These are phyloP conservation scores for Mallotus japonicus DNA, from an alignment of 441 rosid species.

Conservation along the genomic window DNA sequence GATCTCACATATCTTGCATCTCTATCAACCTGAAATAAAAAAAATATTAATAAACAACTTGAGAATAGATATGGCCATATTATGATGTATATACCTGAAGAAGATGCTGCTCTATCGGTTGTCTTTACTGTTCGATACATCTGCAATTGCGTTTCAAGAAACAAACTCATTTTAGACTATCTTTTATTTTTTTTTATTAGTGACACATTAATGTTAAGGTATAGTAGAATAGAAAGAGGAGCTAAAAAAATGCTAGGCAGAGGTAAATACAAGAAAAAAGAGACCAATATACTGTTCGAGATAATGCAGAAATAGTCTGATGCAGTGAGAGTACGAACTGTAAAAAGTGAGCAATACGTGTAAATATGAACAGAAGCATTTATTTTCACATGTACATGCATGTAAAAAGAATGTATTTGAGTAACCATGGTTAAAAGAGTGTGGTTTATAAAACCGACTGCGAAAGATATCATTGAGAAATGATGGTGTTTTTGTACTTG, in stretches of 20 bases:
- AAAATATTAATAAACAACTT: no score
- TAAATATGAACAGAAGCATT: constrained; percentile 38
- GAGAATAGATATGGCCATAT: no score
- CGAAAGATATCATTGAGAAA: constrained; percentile 75
- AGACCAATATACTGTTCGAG: constrained; percentile 39
- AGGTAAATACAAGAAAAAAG: constrained; percentile 34
- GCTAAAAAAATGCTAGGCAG: constrained; percentile 22
- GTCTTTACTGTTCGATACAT: constrained; percentile 97
- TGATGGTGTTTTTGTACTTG: constrained; percentile 76
- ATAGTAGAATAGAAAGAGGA: background rate
- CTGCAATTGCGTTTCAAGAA: constrained; percentile 37
- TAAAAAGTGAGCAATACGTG: constrained; percentile 26
- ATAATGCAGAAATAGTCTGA: constrained; percentile 27
- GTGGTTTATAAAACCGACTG: constrained; percentile 34
- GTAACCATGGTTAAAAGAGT: constrained; percentile 41
- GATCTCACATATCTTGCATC: no score
- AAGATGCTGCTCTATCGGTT: constrained; percentile 78
- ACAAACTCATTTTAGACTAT: background rate
- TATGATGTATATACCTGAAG: constrained; percentile 52
- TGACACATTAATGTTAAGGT: constrained; percentile 6
- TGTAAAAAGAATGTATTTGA: no score
- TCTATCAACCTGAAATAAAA: no score
- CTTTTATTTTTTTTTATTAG: background rate
- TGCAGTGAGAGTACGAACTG: constrained; percentile 39
- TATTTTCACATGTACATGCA: constrained; percentile 12